These are phyloP conservation scores for Lactarius vividus DNA, from an alignment of 768 basidiomycete species.

Conservation along the genomic window DNA sequence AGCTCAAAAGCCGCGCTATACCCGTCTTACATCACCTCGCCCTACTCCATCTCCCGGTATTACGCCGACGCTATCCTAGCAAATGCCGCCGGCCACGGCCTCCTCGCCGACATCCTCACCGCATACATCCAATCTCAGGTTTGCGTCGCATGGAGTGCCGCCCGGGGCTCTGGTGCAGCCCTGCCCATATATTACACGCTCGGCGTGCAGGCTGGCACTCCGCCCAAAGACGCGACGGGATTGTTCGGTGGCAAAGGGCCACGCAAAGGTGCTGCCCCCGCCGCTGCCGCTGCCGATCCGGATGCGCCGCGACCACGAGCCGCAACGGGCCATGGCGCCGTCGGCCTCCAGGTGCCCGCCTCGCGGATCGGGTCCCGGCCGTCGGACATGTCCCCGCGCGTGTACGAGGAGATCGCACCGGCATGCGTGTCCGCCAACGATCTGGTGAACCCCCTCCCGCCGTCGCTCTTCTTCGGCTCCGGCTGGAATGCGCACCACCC, in stretches of 20 bases:
- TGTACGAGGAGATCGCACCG: constrained; percentile 85
- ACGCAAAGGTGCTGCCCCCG: constrained; percentile 53
- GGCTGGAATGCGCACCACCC: constrained; percentile 88
- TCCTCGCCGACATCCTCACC: constrained; percentile 88
- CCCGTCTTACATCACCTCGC: constrained; percentile 74
- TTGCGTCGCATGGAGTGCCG: constrained; percentile 80
- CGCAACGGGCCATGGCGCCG: constrained; percentile 23
- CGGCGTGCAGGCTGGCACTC: constrained; percentile 33
- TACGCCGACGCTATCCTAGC: constrained; percentile 84
- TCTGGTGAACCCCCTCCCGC: constrained; percentile 94
- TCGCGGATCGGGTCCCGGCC: constrained; percentile 71
- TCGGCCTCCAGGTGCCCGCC: constrained; percentile 58
- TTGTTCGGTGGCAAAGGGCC: constrained; percentile 85
- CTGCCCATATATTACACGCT: constrained; percentile 26
- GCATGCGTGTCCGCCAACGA: constrained; percentile 97
- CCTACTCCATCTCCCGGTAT: constrained; percentile 62
- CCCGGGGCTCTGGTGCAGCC: constrained; percentile 30
- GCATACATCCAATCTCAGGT: constrained; percentile 89
- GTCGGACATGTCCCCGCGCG: constrained; percentile 34
- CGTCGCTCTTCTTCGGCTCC: constrained; percentile 87
- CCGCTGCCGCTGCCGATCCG: constrained; percentile 21
- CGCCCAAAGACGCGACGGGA: constrained; percentile 51
- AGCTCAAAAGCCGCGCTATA: constrained; percentile 82
- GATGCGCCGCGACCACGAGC: constrained; percentile 26
- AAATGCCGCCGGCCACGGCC: constrained; percentile 72